Evolutionary conservation across 352 stramenopile genomes (phyloP), one percentile per base, ranked within the genome.

Genomic region (Phytophthora brassicae): DNA sequence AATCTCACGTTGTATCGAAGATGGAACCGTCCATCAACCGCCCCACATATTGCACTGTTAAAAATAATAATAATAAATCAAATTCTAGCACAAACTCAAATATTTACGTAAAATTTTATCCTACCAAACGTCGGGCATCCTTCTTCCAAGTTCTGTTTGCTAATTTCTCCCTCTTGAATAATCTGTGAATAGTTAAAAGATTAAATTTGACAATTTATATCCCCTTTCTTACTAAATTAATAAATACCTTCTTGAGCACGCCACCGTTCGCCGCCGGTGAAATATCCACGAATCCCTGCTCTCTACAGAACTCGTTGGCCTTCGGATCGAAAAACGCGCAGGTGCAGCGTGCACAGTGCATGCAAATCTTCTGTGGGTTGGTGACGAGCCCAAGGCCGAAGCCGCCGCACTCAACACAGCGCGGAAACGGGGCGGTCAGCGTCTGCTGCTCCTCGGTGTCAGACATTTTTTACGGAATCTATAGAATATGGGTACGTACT

Each of bases 201-300:
- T 31, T n/a, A n/a, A n/a, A n/a, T n/a, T n/a, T n/a, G 26, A 9
- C 26, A 31, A 31, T 4, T 31, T 31, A 31, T 31, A 31, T 31
- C 26, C 26, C 4, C 26, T 31, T 8, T 9, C 26, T 31, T 31
- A 31, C 8, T 31, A 43, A 20, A 31, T 9, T 3, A 24, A 17
- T 22, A 20, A 11, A 36, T 39, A 33, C 79, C 63, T 95, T 95
- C 64, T 95, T 95, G 2, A 95, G 60, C 12, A 95, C 78, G 9
- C 81, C 79, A 20, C 86, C 86, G 48, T 95, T 81, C 0, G 84
- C 86, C 4, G 69, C 62, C 1, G 81, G 82, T 9, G 86, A 89
- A 52, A 95, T 95, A 59, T 95, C 86, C 46, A 92, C 74, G 51
- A 92, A 95, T 17, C 86, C 86, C 44, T 93, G 69, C 4, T 89